Base-by-base conservation (phyloP, 352 stramenopile genomes). In the Pythium apleroticum region DNA sequence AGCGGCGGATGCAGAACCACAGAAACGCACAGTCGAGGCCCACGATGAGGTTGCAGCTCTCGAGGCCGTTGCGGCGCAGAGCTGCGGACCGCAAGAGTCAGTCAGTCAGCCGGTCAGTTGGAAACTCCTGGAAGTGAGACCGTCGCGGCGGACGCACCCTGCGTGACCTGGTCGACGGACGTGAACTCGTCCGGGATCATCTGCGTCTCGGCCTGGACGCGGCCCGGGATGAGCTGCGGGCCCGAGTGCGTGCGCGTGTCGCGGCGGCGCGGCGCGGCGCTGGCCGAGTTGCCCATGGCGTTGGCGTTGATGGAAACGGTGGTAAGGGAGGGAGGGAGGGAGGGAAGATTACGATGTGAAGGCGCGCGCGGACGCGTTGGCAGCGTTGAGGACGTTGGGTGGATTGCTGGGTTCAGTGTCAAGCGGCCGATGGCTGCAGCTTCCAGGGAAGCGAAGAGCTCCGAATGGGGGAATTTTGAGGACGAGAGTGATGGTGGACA, bases 31-130 rank as follows among this genome's bases (percentile, higher is more conserved):
- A 95, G 71, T 96, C 88, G 7, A 96, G 81, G 62, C 83, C 88
- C 22, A 96, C 28, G 56, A 96, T 90, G 25, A 96, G 69, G 61
- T 96, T 94, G 75, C 83, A 90, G 61, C 80, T 91, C 71, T 94
- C 86, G 52, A 96, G 79, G 7, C 88, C 88, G 41, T 88, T 83
- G 27, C 73, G 68, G 24, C 86, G 74, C 46, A 95, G 78, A n/a
- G 80, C 86, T 78, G 64, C n/a, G n/a, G n/a, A n/a, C 17, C 14
- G n/a, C 17, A 41, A 35, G 24, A 46, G 24, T 27, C 31, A n/a
- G 27, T 60, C 43, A 57, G 24, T 27, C 12, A 25, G n/a, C n/a
- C n/a, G n/a, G n/a, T n/a, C n/a, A n/a, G n/a, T n/a, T n/a, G n/a
- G n/a, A n/a, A n/a, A n/a, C n/a, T n/a, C n/a, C n/a, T n/a, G n/a